Evolutionary conservation across 345 rosid species (phyloP), one percentile per base, ranked within the genome.

Genomic region (Linum trigynum): DNA sequence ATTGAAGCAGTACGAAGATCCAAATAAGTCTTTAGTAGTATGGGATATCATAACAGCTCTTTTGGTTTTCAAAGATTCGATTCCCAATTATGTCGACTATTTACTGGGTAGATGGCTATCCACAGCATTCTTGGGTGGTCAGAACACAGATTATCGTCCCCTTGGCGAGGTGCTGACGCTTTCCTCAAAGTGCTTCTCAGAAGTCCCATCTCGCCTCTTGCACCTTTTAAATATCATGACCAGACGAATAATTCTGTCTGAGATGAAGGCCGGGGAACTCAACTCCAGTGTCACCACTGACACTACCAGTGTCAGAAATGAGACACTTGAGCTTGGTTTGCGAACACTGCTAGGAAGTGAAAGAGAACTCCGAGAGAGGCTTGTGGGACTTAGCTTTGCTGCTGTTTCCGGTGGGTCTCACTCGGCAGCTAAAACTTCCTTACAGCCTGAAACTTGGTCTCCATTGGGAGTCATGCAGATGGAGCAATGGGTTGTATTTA

Each of bases 31-130:
- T 69, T 72, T 88, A 45, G 89, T 86, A 72, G 72, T 84, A 58
- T 94, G 99, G 99, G 97, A 94, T 68, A 65, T 85, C 57, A 68
- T 81, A 69, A 82, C 88, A 55, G 87, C 97, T 63, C 72, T 94
- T 77, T 66, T 77, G 75, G 87, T 86, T 40, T 85, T 94, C 82
- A 84, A 83, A 80, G 76, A 65, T 36, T 74, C 82, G 67, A 73
- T 82, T 63, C 90, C 96, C 9, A 74, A 82, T 61, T 84, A 71
- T 76, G 81, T 84, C 16, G 84, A 85, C 50, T 76, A 73, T 69
- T 63, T 84, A 55, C 72, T 88, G 62, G 68, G 77, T 40, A 85
- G 81, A 76, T 94, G 96, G 96, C 89, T 90, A 48, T 81, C 87
- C 5, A 42, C 67, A 53, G 77, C 83, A 58, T 79, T 64, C 70